These are phyloP conservation scores for Cydonia oblonga DNA, from an alignment of 331 rosid species.

Conservation along the genomic window DNA sequence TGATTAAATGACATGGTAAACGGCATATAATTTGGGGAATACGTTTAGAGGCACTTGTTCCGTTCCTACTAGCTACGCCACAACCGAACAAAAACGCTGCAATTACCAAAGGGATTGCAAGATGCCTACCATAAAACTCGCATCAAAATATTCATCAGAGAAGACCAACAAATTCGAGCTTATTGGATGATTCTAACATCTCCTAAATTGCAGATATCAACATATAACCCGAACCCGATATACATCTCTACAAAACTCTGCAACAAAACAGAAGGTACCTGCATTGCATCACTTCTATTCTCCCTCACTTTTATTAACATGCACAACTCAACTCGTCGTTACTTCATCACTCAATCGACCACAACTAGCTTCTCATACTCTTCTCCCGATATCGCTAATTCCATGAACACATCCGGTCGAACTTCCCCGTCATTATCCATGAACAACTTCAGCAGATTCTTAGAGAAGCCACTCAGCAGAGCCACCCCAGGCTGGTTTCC, in stretches of 20 bases:
- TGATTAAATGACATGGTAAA: too few relatives aligned
- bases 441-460: constrained; percentile 54
- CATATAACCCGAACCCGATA: not conserved
- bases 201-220: not conserved
- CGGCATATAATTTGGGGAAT: too few relatives aligned
- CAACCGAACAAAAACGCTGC: too few relatives aligned
- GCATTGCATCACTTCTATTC: not conserved
- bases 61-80: too few relatives aligned
- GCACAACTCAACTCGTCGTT: not conserved
- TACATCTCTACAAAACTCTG: not conserved
- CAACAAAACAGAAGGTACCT: not conserved
- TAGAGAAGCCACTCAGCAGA: constrained; percentile 52
- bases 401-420: constrained; percentile 37
- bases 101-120: too few relatives aligned
- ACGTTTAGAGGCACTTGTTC: too few relatives aligned
- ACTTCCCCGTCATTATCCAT: constrained; percentile 34
- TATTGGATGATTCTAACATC: not conserved
- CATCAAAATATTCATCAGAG: too few relatives aligned
- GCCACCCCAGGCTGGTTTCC: constrained; percentile 45
- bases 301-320: not conserved
- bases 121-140: too few relatives aligned
- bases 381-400: constrained; percentile 23
- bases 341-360: not conserved
- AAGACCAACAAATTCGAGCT: too few relatives aligned
- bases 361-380: not conserved